Percentiles rank a stretch among this genome's conserved stretches.
These are phyloP conservation scores for Clavispora santaluciae DNA, from an alignment of 805 yeast species.

Conservation along the genomic window DNA sequence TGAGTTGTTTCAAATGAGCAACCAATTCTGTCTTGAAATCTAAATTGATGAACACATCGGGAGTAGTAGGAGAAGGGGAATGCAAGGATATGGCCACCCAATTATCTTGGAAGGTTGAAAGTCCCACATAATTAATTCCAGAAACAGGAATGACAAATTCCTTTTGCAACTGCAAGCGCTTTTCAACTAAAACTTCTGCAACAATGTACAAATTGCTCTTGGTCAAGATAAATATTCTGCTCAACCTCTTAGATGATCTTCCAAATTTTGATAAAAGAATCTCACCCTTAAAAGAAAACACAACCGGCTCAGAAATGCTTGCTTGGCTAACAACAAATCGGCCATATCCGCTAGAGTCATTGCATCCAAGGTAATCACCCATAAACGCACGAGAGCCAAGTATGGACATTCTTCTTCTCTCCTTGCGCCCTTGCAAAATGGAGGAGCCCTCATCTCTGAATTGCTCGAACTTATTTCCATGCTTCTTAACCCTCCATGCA, in stretches of 20 bases:
- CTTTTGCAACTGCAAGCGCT: slow-evolving; percentile 47
- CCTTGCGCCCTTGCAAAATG: slow-evolving; percentile 68
- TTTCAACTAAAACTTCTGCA: slow-evolving; percentile 66
- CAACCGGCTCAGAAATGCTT: slow-evolving; percentile 64
- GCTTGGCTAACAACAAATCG: slow-evolving; percentile 64
- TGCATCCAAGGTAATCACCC: slow-evolving; percentile 93
- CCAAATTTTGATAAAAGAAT: slow-evolving; percentile 83
- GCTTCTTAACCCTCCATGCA: slow-evolving; percentile 74
- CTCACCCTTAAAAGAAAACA: slow-evolving; percentile 81
- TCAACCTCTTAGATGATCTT: slow-evolving; percentile 76
- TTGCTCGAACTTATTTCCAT: slow-evolving; percentile 78
- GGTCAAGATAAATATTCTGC: slow-evolving; percentile 70
- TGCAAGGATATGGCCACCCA: slow-evolving; percentile 74
- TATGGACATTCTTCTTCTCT: slow-evolving; percentile 83
- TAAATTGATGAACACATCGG: slow-evolving; percentile 78
- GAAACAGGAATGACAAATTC: slow-evolving; percentile 63
- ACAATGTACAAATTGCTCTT: slow-evolving; percentile 58
- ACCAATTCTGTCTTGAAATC: slow-evolving; percentile 86
- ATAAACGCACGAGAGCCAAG: slow-evolving; percentile 82
- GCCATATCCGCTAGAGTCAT: slow-evolving; percentile 66
- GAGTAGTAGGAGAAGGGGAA: slow-evolving; percentile 45
- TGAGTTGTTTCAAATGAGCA: slow-evolving; percentile 63
- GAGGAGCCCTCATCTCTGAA: slow-evolving; percentile 80
- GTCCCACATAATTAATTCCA: slow-evolving; percentile 55
- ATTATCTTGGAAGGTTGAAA: slow-evolving; percentile 81